Base-by-base conservation (phyloP, 257 asterid genomes). In the Parsonsia alboflavescens region DNA sequence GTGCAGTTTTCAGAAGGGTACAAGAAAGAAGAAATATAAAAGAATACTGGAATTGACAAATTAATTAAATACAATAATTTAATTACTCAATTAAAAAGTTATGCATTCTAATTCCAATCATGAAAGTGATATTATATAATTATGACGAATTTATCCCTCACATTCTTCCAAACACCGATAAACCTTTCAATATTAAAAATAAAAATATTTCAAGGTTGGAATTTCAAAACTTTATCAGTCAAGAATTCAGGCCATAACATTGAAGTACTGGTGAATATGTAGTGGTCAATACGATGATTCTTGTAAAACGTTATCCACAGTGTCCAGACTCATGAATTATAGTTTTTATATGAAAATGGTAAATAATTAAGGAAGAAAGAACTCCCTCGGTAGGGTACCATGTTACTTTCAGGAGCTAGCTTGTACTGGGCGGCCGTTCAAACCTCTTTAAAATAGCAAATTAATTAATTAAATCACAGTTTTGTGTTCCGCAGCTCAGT, bases 401-500 rank as follows among this genome's bases (percentile, higher is more conserved):
- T 72, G 69, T 24, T 74, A 65, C 78, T 39, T 74, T 75, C 67
- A 75, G 17, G n/a, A 19, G 66, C 67, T 22, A 10, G 66, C 67
- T 22, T 22, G 73, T 10, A n/a, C n/a, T n/a, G 66, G 50, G 42
- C 66, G 21, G 36, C 28, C 13, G 73, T 66, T 50, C 73, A 75
- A 75, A 17, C 42, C 58, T 57, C 33, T 64, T 39, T 53, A 33
- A 57, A 57, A 22, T 12, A 12, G 5, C 42, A 72, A 56, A 33
- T 33, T 33, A 33, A 33, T 33, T 33, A 33, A 33, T 33, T 33
- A 33, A 33, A 33, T 33, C 39, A 33, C 39, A 33, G 39, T 33
- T 9, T 44, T 21, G 71, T 73, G 77, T 61, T 62, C 72, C 63
- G 63, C 77, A 74, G 64, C 77, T 74, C 50, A 63, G 52, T 28